phyloP scores from a whole-genome alignment of 192 early-diverging fungal genomes.

The Coemansia sp. region DNA sequence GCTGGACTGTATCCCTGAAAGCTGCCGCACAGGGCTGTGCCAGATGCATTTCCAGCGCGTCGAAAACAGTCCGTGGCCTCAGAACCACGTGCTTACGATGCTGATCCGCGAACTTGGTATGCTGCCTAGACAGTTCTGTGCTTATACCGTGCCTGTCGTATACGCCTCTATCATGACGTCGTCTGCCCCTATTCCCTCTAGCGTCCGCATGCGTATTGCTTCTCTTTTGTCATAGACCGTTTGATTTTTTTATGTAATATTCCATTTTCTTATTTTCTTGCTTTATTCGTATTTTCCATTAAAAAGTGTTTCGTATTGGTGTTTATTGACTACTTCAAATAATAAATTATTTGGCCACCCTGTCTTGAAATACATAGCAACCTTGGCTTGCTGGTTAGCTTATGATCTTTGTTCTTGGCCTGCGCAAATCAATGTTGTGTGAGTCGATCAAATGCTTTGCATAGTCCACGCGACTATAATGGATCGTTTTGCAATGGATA shows the following conservation, averaged over 20 bases:
- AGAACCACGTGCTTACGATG: slow-evolving; percentile 33
- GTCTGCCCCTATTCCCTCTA: slow-evolving; percentile 8
- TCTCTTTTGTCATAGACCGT: slow-evolving; percentile 20
- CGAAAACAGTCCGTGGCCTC: slow-evolving; percentile 25
- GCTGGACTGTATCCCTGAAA: neutral
- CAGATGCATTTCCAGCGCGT: neutral
- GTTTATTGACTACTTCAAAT: no score
- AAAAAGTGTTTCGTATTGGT: no score
- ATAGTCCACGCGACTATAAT: no score
- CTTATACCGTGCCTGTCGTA: slow-evolving; percentile 34
- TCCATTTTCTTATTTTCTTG: neutral
- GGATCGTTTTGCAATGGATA: no score
- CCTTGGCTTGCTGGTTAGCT: no score
- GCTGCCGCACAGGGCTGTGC: neutral
- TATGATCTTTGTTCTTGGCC: no score
- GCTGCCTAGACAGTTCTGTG: slow-evolving; percentile 35
- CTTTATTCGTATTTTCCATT: neutral
- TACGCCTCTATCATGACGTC: slow-evolving; percentile 27
- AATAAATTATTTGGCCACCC: no score
- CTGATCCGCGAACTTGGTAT: slow-evolving; percentile 39
- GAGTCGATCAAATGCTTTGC: no score
- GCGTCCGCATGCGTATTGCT: slow-evolving; percentile 41
- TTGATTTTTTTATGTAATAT: neutral
- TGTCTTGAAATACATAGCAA: no score
- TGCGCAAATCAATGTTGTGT: no score